Evolutionary conservation across 2,329 filamentous ascomycete species (phyloP).

Genomic region (Penicillium sp.): DNA sequence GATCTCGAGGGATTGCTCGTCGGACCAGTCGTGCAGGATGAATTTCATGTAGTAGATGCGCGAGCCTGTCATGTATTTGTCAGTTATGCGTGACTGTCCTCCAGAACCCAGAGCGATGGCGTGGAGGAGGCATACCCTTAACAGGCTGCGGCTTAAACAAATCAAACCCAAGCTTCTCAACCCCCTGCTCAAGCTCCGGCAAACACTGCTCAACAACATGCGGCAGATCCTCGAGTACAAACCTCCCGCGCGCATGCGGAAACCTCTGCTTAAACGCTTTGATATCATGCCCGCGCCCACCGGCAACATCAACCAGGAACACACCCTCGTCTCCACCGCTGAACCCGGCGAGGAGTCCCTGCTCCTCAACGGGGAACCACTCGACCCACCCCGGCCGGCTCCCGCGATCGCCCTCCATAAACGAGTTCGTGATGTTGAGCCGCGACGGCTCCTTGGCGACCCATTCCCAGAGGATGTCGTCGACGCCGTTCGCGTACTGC

Average conservation of each 20-base stretch:
- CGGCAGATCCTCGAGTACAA: constrained; percentile 17
- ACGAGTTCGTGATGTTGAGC: constrained; percentile 11
- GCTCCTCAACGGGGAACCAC: constrained; percentile 19
- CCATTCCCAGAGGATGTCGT: constrained; percentile 16
- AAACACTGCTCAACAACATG: constrained; percentile 11
- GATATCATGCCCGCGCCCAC: constrained; percentile 17
- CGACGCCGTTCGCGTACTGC: constrained; percentile 20
- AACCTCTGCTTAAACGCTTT: constrained; percentile 7
- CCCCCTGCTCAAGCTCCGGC: not conserved
- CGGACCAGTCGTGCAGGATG: constrained; percentile 40
- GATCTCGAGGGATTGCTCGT: constrained; percentile 30
- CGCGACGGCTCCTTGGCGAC: not conserved
- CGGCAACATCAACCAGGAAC: constrained; percentile 20
- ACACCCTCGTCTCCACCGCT: not conserved
- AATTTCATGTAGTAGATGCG: constrained; percentile 31
- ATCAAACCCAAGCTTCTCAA: constrained; percentile 13
- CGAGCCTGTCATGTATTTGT: not conserved
- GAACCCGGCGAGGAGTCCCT: not conserved
- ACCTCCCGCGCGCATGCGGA: constrained; percentile 1
- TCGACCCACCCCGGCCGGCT: constrained; percentile 18
- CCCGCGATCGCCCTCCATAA: constrained; percentile 20
- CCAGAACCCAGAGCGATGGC: not conserved
- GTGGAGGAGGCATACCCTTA: not conserved
- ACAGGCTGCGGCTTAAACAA: constrained; percentile 18
- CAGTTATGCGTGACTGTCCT: not conserved